A percentile compares a stretch with the other conserved stretches of the same genome.
phyloP scores from a whole-genome alignment of 1,139 yeast species.

The Suhomyces panamericanus region DNA sequence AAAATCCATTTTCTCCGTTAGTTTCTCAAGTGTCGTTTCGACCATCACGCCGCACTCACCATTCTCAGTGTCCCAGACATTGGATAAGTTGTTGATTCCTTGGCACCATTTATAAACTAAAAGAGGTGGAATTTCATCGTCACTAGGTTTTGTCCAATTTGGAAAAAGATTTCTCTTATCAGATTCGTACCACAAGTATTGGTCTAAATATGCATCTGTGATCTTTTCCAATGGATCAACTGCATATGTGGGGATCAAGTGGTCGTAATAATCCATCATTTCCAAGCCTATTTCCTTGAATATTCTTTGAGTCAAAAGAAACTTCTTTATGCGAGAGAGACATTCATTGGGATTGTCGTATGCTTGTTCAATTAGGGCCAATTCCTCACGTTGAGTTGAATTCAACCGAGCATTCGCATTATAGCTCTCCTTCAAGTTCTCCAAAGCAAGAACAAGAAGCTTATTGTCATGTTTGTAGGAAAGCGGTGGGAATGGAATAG shows the following conservation, averaged over 20 bases:
- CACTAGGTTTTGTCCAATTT: conserved; percentile 94
- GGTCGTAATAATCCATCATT: conserved; percentile 90
- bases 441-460: conserved; percentile 82
- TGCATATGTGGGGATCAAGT: conserved; percentile 80
- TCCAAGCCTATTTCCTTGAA: conserved; percentile 87
- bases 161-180: conserved; percentile 88
- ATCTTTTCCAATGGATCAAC: conserved; percentile 93
- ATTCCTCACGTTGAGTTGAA: conserved; percentile 85
- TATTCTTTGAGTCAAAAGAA: conserved; percentile 82
- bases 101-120: conserved; percentile 94
- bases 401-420: conserved; percentile 83
- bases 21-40: conserved; percentile 66
- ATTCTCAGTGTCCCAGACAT: conserved; percentile 73
- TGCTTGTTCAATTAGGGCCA: conserved; percentile 92
- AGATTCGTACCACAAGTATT: conserved; percentile 94
- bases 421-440: conserved; percentile 79
- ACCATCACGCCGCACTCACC: conserved; percentile 86
- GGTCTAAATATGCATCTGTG: conserved; percentile 95
- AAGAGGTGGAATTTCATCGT: conserved; percentile 89
- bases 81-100: conserved; percentile 78
- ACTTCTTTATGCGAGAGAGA: conserved; percentile 78
- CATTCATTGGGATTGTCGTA: conserved; percentile 97
- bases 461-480: conserved; percentile 94
- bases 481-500: conserved; percentile 92
- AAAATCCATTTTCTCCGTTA: conserved; percentile 85